phyloP scores from a whole-genome alignment of 768 basidiomycete genomes.

The Kwoniella sp. region DNA sequence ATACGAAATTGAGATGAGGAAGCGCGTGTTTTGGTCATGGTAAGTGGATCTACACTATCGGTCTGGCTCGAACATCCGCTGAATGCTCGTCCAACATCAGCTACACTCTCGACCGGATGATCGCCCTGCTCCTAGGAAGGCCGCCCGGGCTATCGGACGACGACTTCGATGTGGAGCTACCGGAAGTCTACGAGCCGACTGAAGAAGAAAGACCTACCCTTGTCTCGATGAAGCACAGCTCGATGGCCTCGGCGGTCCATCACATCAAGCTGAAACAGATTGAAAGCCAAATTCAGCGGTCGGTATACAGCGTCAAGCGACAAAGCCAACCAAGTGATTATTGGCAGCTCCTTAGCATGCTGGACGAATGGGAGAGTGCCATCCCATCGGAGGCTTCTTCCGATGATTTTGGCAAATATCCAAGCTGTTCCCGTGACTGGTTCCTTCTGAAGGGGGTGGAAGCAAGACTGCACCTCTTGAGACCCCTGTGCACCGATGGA shows the following conservation, averaged over 20 bases:
- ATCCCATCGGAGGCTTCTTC: slow-evolving; percentile 20
- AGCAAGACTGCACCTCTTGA: slow-evolving; percentile 25
- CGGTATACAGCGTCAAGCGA: slow-evolving; percentile 20
- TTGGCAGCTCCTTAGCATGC: slow-evolving; percentile 14
- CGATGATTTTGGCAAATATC: background rate
- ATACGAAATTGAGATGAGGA: slow-evolving; percentile 32
- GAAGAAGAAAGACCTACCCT: background rate
- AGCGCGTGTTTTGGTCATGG: slow-evolving; percentile 47
- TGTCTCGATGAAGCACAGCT: slow-evolving; percentile 6
- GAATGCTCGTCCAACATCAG: slow-evolving; percentile 9
- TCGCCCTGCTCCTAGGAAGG: slow-evolving; percentile 37
- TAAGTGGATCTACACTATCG: slow-evolving; percentile 19
- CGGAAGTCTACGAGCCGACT: slow-evolving; percentile 3
- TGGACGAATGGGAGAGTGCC: slow-evolving; percentile 16
- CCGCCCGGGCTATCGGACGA: slow-evolving; percentile 42
- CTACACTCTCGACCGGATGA: slow-evolving; percentile 34
- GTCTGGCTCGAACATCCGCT: no score
- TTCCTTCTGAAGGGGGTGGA: slow-evolving; percentile 25
- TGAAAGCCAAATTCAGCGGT: slow-evolving; percentile 29
- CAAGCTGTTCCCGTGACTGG: slow-evolving; percentile 25
- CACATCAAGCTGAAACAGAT: slow-evolving; percentile 31
- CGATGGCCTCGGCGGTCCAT: slow-evolving; percentile 27
- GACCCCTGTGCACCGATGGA: slow-evolving; percentile 22
- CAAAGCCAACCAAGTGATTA: slow-evolving; percentile 8
- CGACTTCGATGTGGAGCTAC: slow-evolving; percentile 46